Evolutionary conservation across 495 filamentous ascomycete genomes (phyloP).

Genomic region (Penicillium antarcticum): DNA sequence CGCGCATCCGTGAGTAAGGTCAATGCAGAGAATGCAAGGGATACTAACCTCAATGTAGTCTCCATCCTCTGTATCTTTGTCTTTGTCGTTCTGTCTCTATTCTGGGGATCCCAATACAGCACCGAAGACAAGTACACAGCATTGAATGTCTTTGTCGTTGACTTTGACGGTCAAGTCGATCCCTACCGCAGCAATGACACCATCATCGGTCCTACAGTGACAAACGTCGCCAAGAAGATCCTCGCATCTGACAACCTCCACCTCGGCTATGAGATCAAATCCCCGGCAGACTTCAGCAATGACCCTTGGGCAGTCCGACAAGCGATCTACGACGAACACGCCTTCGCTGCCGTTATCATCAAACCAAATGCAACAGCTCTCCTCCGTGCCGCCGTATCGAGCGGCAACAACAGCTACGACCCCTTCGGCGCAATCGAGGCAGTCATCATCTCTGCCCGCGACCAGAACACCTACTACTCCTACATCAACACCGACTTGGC

Average conservation of each 20-base stretch:
- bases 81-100: conserved; percentile 53
- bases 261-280: conserved; percentile 50
- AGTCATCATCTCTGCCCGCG: conserved; percentile 56
- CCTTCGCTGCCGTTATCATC: conserved; percentile 63
- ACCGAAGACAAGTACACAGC: conserved; percentile 44
- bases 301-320: conserved; percentile 59
- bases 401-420: conserved; percentile 60
- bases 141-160: conserved; percentile 59
- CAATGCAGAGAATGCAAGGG: neutral
- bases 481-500: conserved; percentile 55
- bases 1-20: conserved; percentile 22
- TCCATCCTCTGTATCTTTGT: conserved; percentile 53
- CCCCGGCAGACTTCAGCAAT: conserved; percentile 52
- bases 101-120: conserved; percentile 57
- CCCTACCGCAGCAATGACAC: conserved; percentile 47
- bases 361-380: conserved; percentile 63
- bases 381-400: conserved; percentile 53
- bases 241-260: conserved; percentile 25
- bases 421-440: conserved; percentile 60
- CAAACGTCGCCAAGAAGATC: conserved; percentile 34
- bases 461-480: conserved; percentile 48
- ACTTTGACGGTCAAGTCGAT: conserved; percentile 58
- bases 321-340: conserved; percentile 58
- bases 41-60: conserved; percentile 28
- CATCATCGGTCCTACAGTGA: conserved; percentile 56